Evolutionary conservation across 371 early-diverging fungal genomes (phyloP), one percentile per base, ranked within the genome.

Genomic region (Neoconidiobolus thromboides): DNA sequence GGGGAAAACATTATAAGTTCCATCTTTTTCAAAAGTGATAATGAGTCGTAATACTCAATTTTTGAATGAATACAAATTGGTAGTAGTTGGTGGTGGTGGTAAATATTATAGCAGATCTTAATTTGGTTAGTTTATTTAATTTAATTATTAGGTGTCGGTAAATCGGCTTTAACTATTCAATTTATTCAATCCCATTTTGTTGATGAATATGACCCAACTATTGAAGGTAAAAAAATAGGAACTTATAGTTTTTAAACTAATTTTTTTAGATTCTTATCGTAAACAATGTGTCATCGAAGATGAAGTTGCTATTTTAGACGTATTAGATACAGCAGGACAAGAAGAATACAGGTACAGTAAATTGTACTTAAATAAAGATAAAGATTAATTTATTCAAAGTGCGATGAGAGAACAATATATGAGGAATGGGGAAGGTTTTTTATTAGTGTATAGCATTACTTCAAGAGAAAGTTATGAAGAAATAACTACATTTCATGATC

Each of bases 191-290:
- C 83, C 6, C 85, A 85, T 60, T 93, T 92, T 66, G 83, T 87
- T 39, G 89, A 92, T 64, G 90, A 90, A 62, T 91, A 93, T 66
- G 94, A 91, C 68, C 93, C 93, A 42, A 93, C 93, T 5, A 91
- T 93, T 59, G 92, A 92, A 74, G 83, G 82, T 80, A 69, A 15
- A 43, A 43, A 4, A n/a, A 3, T 10, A 43, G 2, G 2, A n/a
- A 7, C 36, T 12, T 43, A 54, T 39, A 37, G 54, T 37, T 54
- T 54, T 38, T 54, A 54, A 54, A 43, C 15, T 55, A 5, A 1
- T 14, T 49, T 37, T 37, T 52, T 43, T 66, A 79, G 94, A 93
- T 73, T 87, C 87, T 5, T 93, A 93, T 73, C 79, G 90, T 61
- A 90, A 91, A 65, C 84, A 89, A 65, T 85, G 86, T 65, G 74